phyloP scores from a whole-genome alignment of 768 basidiomycete genomes.

The Pleurotus tuoliensis region DNA sequence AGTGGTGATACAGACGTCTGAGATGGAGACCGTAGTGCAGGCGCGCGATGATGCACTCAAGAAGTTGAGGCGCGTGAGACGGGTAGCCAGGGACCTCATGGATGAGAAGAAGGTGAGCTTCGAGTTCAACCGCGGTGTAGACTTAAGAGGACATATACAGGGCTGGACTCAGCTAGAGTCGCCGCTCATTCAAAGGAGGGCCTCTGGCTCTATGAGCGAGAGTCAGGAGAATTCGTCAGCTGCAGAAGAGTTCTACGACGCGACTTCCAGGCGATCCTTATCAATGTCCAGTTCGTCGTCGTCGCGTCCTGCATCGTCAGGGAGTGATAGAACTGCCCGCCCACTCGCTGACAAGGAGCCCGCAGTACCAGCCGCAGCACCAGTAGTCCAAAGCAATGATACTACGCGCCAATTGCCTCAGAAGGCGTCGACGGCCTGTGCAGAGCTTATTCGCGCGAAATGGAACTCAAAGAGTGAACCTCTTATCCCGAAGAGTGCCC shows the following conservation, averaged over 20 bases:
- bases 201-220: too few relatives aligned
- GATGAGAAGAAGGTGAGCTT: constrained; percentile 33
- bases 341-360: neutral
- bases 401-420: too few relatives aligned
- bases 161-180: too few relatives aligned
- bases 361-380: neutral
- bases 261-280: neutral
- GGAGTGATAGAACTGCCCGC: neutral
- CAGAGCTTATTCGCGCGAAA: too few relatives aligned
- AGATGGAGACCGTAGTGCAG: constrained; percentile 26
- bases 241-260: neutral
- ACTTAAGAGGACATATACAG: too few relatives aligned
- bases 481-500: too few relatives aligned
- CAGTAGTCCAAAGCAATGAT: neutral
- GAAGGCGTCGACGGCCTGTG: too few relatives aligned
- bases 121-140: too few relatives aligned
- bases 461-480: too few relatives aligned
- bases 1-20: constrained; percentile 21
- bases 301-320: neutral
- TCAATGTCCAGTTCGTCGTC: neutral
- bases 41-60: constrained; percentile 28
- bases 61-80: constrained; percentile 33
- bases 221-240: too few relatives aligned
- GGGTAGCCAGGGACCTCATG: constrained; percentile 38
- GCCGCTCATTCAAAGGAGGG: too few relatives aligned